phyloP scores from a whole-genome alignment of 306 rosid species.

The Begonia peltatifolia region DNA sequence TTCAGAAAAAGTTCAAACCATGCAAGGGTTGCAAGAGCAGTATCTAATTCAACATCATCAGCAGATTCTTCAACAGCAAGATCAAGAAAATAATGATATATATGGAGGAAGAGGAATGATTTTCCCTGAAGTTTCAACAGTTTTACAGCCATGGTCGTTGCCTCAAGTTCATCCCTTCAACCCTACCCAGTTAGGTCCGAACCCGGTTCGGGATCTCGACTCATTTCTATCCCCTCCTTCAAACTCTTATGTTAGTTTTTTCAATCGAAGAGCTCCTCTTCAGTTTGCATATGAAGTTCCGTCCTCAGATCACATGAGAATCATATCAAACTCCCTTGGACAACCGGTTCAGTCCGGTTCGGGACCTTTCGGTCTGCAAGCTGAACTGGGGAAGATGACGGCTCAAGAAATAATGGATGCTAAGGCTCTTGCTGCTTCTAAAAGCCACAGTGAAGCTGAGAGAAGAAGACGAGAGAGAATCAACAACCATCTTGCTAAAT shows the following conservation, averaged over 20 bases:
- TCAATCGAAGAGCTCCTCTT: constrained; percentile 50
- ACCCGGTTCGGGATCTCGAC: constrained; percentile 36
- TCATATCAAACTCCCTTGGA: constrained; percentile 52
- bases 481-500: constrained; percentile 83
- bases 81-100: constrained; percentile 17
- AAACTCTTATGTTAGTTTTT: constrained; percentile 36
- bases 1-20: neutral
- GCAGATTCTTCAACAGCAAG: constrained; percentile 41
- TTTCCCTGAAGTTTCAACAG: constrained; percentile 45
- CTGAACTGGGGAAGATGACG: constrained; percentile 64
- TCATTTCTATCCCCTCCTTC: constrained; percentile 43
- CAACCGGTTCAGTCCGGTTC: constrained; percentile 49
- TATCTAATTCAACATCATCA: constrained; percentile 20
- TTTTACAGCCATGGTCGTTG: constrained; percentile 48
- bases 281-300: constrained; percentile 63
- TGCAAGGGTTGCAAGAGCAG: constrained; percentile 44
- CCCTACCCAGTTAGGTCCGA: constrained; percentile 19
- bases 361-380: constrained; percentile 59
- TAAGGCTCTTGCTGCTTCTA: constrained; percentile 83
- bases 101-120: constrained; percentile 25
- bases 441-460: constrained; percentile 89
- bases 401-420: constrained; percentile 96
- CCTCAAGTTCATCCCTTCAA: constrained; percentile 25
- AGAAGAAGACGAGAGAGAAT: constrained; percentile 88
- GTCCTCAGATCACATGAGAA: constrained; percentile 46